Conservation (phyloP, 1,139 yeast species). For the Casaregolazyma suthepensis region DNA sequence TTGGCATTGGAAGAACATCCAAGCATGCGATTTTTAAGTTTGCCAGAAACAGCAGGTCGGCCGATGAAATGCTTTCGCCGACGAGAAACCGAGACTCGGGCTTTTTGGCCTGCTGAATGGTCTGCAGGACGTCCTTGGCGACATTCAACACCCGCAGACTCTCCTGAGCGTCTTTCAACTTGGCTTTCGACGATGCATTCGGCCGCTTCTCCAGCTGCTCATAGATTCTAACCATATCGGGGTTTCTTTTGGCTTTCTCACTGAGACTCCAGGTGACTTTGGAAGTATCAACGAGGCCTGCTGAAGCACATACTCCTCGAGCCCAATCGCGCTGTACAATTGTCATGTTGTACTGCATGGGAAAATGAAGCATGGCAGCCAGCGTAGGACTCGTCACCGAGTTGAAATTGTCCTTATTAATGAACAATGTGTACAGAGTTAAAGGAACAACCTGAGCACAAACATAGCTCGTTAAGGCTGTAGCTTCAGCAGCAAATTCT, state of each 20-base stretch:
- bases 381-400: constrained; percentile 57
- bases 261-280: constrained; percentile 2
- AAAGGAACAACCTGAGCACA: constrained; percentile 41
- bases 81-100: constrained; percentile 1
- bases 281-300: constrained; percentile 12
- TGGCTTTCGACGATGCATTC: constrained; percentile 38
- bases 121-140: constrained; percentile 29
- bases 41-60: constrained; percentile 26
- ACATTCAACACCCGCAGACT: constrained; percentile 47
- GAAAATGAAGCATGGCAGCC: constrained; percentile 60
- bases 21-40: constrained; percentile 23
- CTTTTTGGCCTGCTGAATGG: not conserved
- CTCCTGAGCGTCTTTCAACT: constrained; percentile 45
- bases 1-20: constrained; percentile 20
- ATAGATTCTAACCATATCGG: constrained; percentile 23
- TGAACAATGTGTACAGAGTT: constrained; percentile 56
- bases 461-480: constrained; percentile 37
- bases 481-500: constrained; percentile 22
- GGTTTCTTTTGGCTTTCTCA: constrained; percentile 8
- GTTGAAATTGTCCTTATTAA: constrained; percentile 60
- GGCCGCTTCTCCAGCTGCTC: constrained; percentile 39
- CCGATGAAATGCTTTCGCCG: constrained; percentile 8
- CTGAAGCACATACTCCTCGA: constrained; percentile 36
- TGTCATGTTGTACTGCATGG: constrained; percentile 81
- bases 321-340: constrained; percentile 48